Evolutionary conservation across 805 yeast genomes (phyloP).

Genomic region (Priceomyces carsonii): DNA sequence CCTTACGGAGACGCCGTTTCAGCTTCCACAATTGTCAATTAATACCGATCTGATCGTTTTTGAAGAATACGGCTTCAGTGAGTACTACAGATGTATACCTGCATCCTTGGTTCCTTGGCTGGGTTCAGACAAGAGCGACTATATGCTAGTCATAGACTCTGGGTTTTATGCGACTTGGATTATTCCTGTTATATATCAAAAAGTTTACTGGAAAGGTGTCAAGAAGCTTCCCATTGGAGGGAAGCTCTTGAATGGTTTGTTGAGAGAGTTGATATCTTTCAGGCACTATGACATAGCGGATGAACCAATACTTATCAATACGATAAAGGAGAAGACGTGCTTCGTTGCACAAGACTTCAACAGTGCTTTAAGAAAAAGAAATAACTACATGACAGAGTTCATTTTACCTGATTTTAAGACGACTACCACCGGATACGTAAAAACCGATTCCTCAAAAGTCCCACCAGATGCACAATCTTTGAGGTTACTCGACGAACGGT

Average conservation of each 20-base stretch:
- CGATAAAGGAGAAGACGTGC: slow-evolving; percentile 78
- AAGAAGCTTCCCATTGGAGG: slow-evolving; percentile 87
- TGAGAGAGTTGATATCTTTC: slow-evolving; percentile 83
- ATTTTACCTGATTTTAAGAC: slow-evolving; percentile 87
- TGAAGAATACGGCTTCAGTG: slow-evolving; percentile 85
- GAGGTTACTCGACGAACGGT: slow-evolving; percentile 77
- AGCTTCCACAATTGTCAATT: slow-evolving; percentile 76
- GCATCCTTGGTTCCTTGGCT: slow-evolving; percentile 45
- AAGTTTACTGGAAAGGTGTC: slow-evolving; percentile 74
- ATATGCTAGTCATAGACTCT: slow-evolving; percentile 78
- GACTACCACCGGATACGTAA: slow-evolving; percentile 72
- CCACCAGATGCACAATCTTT: slow-evolving; percentile 63
- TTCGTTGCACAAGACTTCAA: slow-evolving; percentile 65
- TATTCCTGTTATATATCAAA: slow-evolving; percentile 79
- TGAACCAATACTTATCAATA: slow-evolving; percentile 80
- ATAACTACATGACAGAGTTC: slow-evolving; percentile 57
- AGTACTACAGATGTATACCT: slow-evolving; percentile 65
- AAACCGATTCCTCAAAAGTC: slow-evolving; percentile 27
- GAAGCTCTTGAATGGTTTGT: slow-evolving; percentile 72
- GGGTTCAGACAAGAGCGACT: slow-evolving; percentile 43
- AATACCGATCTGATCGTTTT: slow-evolving; percentile 90
- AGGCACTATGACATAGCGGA: slow-evolving; percentile 92
- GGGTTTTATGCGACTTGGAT: slow-evolving; percentile 90
- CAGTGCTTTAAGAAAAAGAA: slow-evolving; percentile 40
- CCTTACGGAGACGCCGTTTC: slow-evolving; percentile 78